Evolutionary conservation across 2,329 filamentous ascomycete genomes (phyloP).

Genomic region (Clonostachys byssicola): DNA sequence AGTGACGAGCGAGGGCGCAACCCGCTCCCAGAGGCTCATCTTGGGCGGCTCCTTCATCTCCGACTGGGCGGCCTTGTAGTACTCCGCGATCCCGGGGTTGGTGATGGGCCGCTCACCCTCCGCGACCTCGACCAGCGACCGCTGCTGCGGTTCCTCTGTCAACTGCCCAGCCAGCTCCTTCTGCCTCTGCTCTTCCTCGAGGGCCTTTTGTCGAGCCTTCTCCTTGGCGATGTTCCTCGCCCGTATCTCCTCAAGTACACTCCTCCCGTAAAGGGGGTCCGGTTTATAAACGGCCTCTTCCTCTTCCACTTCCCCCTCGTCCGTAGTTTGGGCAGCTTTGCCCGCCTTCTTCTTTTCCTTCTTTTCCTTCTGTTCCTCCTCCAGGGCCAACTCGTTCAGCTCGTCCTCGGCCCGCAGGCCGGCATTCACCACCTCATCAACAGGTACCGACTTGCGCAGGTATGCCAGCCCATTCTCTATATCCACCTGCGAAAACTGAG

Average conservation of each 20-base stretch:
- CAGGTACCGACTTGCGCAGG: conserved; percentile 46
- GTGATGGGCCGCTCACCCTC: conserved; percentile 27
- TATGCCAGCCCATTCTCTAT: conserved; percentile 46
- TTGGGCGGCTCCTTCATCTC: conserved; percentile 29
- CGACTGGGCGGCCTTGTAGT: conserved; percentile 41
- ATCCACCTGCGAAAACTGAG: conserved; percentile 32
- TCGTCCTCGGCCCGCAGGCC: conserved; percentile 61
- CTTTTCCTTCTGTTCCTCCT: conserved; percentile 11
- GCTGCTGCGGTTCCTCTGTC: conserved; percentile 20
- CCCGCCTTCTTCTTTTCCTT: conserved; percentile 5
- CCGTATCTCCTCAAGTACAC: conserved; percentile 53
- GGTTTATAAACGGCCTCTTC: conserved; percentile 16
- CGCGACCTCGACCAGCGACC: conserved; percentile 34
- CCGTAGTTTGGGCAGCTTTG: conserved; percentile 12
- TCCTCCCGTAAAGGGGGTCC: conserved; percentile 53
- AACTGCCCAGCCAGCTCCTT: conserved; percentile 25
- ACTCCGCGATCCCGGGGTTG: conserved; percentile 29
- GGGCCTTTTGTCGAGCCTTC: conserved; percentile 38
- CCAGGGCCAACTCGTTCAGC: conserved; percentile 38
- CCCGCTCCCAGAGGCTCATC: conserved; percentile 40
- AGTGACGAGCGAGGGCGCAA: conserved; percentile 49
- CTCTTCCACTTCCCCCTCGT: conserved; percentile 8
- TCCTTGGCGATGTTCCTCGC: conserved; percentile 44
- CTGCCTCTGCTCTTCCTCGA: conserved; percentile 31
- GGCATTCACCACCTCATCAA: conserved; percentile 58